phyloP scores from a whole-genome alignment of 2,329 filamentous ascomycete species.

The Lachnellula subtilissima region DNA sequence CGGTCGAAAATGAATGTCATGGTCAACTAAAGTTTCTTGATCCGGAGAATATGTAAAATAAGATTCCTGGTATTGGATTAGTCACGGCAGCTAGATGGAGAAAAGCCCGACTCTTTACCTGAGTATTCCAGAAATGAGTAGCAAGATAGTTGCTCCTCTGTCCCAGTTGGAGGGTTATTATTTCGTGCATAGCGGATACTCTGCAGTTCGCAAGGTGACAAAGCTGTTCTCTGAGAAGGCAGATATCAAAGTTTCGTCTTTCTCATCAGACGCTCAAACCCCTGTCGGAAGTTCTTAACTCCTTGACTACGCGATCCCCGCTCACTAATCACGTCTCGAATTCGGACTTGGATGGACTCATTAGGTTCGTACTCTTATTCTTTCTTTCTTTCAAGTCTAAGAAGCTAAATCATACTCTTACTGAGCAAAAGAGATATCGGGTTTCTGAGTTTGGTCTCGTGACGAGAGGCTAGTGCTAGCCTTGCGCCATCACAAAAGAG shows the following conservation, averaged over 20 bases:
- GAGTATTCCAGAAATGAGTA: constrained; percentile 96
- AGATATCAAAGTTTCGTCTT: background rate
- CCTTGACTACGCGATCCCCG: too few species aligned
- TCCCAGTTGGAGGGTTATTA: constrained; percentile 89
- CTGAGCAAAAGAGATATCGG: too few species aligned
- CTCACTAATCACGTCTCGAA: too few species aligned
- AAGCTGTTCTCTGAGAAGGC: background rate
- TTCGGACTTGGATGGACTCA: too few species aligned
- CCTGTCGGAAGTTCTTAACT: background rate
- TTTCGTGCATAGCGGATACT: constrained; percentile 70
- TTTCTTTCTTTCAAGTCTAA: too few species aligned
- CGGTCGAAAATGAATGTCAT: constrained; percentile 83
- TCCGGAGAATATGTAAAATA: constrained; percentile 84
- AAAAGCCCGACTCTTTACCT: constrained; percentile 46
- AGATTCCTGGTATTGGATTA: constrained; percentile 64
- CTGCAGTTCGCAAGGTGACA: background rate
- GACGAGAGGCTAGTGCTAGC: too few species aligned
- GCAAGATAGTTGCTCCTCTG: constrained; percentile 89
- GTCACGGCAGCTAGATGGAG: background rate
- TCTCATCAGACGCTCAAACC: background rate
- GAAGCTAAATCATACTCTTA: too few species aligned
- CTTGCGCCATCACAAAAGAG: too few species aligned
- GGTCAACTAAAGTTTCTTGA: constrained; percentile 65
- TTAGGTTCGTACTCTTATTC: too few species aligned
- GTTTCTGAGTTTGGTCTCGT: too few species aligned